phyloP scores from a whole-genome alignment of 768 basidiomycete genomes.

The Leccinum incarnatum region DNA sequence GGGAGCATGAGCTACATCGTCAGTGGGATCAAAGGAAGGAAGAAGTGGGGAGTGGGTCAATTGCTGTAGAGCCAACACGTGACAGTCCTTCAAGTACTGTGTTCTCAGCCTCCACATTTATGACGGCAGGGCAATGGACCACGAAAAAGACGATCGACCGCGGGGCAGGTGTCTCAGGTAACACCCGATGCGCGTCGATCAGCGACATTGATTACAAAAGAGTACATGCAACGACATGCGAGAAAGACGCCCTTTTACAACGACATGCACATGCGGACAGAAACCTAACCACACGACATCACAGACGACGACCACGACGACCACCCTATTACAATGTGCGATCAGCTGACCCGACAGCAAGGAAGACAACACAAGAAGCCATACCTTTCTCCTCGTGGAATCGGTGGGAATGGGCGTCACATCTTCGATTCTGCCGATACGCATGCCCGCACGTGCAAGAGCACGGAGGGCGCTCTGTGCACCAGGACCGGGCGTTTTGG shows the following conservation, averaged over 20 bases:
- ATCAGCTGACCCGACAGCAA: constrained; percentile 1
- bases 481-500: constrained; percentile 98
- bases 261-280: constrained; percentile 9
- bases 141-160: constrained; percentile 49
- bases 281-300: constrained; percentile 24
- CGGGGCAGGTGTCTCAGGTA: constrained; percentile 62
- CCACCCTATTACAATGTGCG: constrained; percentile 63
- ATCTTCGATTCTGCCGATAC: constrained; percentile 97
- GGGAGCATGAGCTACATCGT: constrained; percentile 50
- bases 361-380: constrained; percentile 11
- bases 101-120: not conserved
- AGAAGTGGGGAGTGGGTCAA: not conserved
- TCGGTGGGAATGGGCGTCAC: constrained; percentile 98
- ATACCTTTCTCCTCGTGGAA: constrained; percentile 93
- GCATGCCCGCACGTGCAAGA: constrained; percentile 96
- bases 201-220: constrained; percentile 58
- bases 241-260: constrained; percentile 24
- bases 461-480: constrained; percentile 98
- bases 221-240: constrained; percentile 36
- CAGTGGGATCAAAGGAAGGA: not conserved
- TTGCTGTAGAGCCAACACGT: not conserved
- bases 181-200: constrained; percentile 83
- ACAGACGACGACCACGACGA: constrained; percentile 98
- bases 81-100: not conserved
- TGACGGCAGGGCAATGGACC: not conserved